phyloP scores from a whole-genome alignment of 768 basidiomycete genomes.

The Boletus sp. region DNA sequence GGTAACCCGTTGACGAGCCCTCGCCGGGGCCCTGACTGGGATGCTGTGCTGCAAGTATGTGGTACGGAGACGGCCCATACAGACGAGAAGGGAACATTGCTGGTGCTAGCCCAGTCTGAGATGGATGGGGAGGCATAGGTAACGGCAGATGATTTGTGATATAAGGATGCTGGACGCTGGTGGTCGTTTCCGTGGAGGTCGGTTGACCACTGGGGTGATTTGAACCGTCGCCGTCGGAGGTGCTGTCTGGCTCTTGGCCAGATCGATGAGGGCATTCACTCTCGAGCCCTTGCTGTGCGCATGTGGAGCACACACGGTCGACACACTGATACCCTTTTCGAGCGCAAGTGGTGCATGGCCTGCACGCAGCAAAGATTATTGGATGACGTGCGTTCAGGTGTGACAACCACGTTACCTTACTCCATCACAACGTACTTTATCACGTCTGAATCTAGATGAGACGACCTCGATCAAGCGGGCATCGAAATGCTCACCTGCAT shows the following conservation, averaged over 20 bases:
- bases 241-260: conserved; percentile 18
- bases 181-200: background rate
- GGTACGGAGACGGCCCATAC: conserved; percentile 31
- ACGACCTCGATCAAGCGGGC: conserved; percentile 4
- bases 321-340: conserved; percentile 53
- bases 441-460: conserved; percentile 42
- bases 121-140: conserved; percentile 11
- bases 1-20: conserved; percentile 27
- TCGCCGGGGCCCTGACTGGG: conserved; percentile 16
- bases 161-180: conserved; percentile 13
- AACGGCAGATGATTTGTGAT: conserved; percentile 11
- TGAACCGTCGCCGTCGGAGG: conserved; percentile 27
- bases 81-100: conserved; percentile 25
- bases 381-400: background rate
- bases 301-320: conserved; percentile 47
- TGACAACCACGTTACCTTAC: conserved; percentile 39
- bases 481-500: conserved; percentile 48
- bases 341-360: conserved; percentile 50
- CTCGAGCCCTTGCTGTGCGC: conserved; percentile 43
- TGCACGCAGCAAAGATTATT: conserved; percentile 21
- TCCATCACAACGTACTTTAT: conserved; percentile 64
- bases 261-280: conserved; percentile 46
- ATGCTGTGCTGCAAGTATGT: conserved; percentile 26
- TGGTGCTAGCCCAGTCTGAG: conserved; percentile 18
- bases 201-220: conserved; percentile 1